Base-by-base conservation (phyloP, 108 stramenopile species). In the Cylindrotheca closterium region DNA sequence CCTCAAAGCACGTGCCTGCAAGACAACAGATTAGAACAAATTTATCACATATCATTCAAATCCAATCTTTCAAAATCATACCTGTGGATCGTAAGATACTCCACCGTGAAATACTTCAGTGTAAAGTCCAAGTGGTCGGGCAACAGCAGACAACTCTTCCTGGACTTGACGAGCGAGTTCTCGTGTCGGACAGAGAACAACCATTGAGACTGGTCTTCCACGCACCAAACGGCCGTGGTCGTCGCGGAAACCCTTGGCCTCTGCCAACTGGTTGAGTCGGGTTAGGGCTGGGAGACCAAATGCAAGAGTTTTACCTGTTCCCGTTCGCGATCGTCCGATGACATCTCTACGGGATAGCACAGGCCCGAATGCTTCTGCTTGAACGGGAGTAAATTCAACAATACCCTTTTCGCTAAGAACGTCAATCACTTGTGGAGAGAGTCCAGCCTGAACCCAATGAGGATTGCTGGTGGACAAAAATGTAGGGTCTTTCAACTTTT, bases 121-220 rank as follows among this genome's bases (percentile, higher is more conserved):
- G 58, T 60, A 79, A 25, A 98, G 80, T 7, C 92, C 84, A 46
- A 95, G 70, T 30, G 90, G 93, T 45, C 83, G 75, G 31, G 83
- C 79, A 19, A 92, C 67, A n/a, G 51, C 64, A 5, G 55, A 42
- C 29, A 97, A 64, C 55, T 99, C 98, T 12, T 90, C 83, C 28
- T 93, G 85, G n/a, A 99, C 98, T 84, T 99, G 99, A 55, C 92
- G 91, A 8, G 99, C 99, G 58, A 99, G 87, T 69, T 99, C 99
- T 29, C 99, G 81, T 10, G 99, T 99, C 8, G 99, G 99, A 56
- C 97, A 97, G 60, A 99, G 80, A 37, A 97, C 83, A 60, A 99
- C 73, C 81, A 99, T 96, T 51, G 84, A 71, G 1, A 97, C 96
- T 50, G 66, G 61, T 0, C 95, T 87, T 52, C 96, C 97, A 30